Evolutionary conservation across 1,139 yeast species (phyloP), one percentile per base, ranked within the genome.

Genomic region (Waltiozyma sp.): DNA sequence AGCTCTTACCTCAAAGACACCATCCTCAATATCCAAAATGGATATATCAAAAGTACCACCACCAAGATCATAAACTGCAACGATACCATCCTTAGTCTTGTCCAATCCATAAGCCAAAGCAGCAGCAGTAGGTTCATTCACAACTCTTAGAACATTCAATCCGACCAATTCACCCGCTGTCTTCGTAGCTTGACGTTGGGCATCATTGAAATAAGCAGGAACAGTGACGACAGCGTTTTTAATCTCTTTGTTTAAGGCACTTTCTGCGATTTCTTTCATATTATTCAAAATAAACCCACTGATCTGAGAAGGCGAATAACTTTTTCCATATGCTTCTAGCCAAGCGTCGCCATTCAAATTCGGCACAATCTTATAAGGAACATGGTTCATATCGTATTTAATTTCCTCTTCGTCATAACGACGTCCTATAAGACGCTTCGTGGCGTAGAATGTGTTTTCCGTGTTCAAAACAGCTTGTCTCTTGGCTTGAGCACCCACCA

Each of bases 1-100:
- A 50, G 97, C 87, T 75, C 88, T 86, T 59, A 89, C 97, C 70
- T 88, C 95, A 66, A 89, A 89, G 59, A 89, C 89, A 75, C 96
- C 96, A 55, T 88, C 95, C 68, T 88, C 95, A 64, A 89, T 89
- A 54, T 89, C 86, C 58, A 89, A 74, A 55, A 89, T 77, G 45
- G 97, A 89, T 49, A 89, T 95, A 83, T 89, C 97, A 68, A 89
- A 89, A 60, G 97, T 89, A 75, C 97, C 97, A 73, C 97, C 97
- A 77, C 97, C 97, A 65, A 89, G 80, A 70, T 89, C 97, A 71
- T 88, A 89, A 58, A 89, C 91, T 58, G 93, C 82, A 50, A 89
- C 93, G 62, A 87, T 84, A 73, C 87, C 86, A 69, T 84, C 85
- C 50, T 74, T 78, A 53, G 83, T 75, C 69, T 84, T 83, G 66